Base-by-base conservation (phyloP, 306 rosid genomes). In the Rubus parviflorus region DNA sequence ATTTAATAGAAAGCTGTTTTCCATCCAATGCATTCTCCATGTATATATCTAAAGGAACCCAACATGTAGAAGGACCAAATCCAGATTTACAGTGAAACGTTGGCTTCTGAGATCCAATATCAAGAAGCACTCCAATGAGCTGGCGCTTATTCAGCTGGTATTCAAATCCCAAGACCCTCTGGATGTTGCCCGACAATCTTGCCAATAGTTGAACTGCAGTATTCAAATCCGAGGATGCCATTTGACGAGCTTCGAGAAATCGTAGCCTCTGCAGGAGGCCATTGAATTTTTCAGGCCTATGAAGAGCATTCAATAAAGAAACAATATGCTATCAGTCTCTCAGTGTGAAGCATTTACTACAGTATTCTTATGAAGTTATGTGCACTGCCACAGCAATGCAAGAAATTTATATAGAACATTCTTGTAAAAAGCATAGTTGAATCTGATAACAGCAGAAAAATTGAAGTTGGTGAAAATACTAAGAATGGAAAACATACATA, bases 1-100 rank as follows among this genome's bases (percentile, higher is more conserved):
- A 88, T 84, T 86, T 91, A 35, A 83, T 76, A 43, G 89, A 89
- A 79, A 89, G 87, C 76, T 88, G 92, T 78, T 83, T 88, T 69
- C 90, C 89, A 81, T 89, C 94, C 92, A 91, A 88, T 82, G 87
- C 86, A 77, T 88, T 88, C 87, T 91, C 94, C 92, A 91, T 85
- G 75, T 80, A 89, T 75, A 86, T 75, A 84, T 91, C 97, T n/a
- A 89, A 82, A 80, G 88, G 79, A 76, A 88, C 78, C 97, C 97
- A 91, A 66, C 90, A 89, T 79, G 85, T 68, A 80, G 92, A 81
- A 49, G 58, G 84, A 78, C 83, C 80, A 83, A 68, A 82, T 82
- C 79, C 75, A 42, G 78, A 84, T 76, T 77, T 81, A 83, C 71
- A 68, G 76, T 74, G 81, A 75, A 78, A 66, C 45, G 25, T 47